These are phyloP conservation scores for Pisolithus albus DNA, from an alignment of 768 basidiomycete genomes.

Conservation along the genomic window DNA sequence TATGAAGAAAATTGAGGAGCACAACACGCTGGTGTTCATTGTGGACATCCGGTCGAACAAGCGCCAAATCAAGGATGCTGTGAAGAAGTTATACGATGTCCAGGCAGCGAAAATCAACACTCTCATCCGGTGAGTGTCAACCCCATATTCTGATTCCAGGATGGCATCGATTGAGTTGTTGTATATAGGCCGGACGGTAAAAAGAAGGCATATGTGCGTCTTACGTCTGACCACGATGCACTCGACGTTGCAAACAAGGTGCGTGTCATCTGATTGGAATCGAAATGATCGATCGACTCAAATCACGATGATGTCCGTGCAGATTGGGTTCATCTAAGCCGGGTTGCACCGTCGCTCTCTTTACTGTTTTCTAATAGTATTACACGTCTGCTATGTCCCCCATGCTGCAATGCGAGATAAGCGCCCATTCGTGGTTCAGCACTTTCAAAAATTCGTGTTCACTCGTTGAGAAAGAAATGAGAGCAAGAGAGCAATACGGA, in stretches of 20 bases:
- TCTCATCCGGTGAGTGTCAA: constrained; percentile 73
- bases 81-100: constrained; percentile 98
- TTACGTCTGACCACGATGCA: constrained; percentile 94
- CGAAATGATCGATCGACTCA: constrained; percentile 2
- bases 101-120: constrained; percentile 97
- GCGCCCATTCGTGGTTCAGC: background rate
- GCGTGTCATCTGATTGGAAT: constrained; percentile 7
- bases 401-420: constrained; percentile 10
- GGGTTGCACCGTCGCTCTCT: background rate
- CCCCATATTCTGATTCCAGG: background rate
- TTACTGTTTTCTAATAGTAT: background rate
- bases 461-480: too few species aligned
- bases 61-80: constrained; percentile 98
- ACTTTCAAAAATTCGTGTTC: too few species aligned
- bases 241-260: constrained; percentile 98
- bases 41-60: constrained; percentile 95
- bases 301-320: background rate
- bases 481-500: too few species aligned
- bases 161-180: background rate
- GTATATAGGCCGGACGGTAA: constrained; percentile 85
- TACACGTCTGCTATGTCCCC: constrained; percentile 2
- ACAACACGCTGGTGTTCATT: constrained; percentile 98
- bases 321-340: constrained; percentile 92
- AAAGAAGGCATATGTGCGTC: constrained; percentile 98
- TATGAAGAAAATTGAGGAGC: constrained; percentile 99